These are phyloP conservation scores for Diaporthe aspalathi DNA, from an alignment of 2,329 filamentous ascomycete species.

Conservation along the genomic window DNA sequence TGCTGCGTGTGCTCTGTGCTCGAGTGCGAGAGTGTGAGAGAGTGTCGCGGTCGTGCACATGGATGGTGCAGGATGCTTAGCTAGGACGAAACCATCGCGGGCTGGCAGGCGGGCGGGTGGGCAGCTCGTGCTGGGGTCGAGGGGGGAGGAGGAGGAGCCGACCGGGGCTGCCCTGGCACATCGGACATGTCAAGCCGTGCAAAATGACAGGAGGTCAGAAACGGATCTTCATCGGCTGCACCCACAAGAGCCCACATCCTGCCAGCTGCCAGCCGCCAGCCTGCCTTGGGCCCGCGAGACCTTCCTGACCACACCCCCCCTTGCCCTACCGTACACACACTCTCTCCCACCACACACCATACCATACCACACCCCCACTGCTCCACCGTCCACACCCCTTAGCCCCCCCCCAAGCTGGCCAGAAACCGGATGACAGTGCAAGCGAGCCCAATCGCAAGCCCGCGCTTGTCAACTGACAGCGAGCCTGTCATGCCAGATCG, in stretches of 20 bases:
- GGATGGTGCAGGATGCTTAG: constrained; percentile 26
- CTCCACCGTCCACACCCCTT: too few relatives aligned
- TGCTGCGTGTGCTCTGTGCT: too few relatives aligned
- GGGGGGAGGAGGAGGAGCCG: background rate
- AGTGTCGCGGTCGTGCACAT: constrained; percentile 23
- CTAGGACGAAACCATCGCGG: constrained; percentile 34
- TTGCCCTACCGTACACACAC: too few relatives aligned
- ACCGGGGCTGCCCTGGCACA: constrained; percentile 14
- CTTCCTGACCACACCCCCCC: background rate
- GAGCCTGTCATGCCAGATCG: constrained; percentile 40
- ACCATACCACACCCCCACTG: too few relatives aligned
- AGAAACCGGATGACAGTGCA: constrained; percentile 41
- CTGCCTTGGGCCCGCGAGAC: background rate
- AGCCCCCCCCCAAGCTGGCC: constrained; percentile 31
- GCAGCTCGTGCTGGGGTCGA: background rate
- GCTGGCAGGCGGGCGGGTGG: constrained; percentile 3
- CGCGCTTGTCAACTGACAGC: constrained; percentile 39
- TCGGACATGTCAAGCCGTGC: constrained; percentile 26
- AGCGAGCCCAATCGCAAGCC: constrained; percentile 38
- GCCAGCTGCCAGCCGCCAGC: background rate
- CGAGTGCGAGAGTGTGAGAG: too few relatives aligned
- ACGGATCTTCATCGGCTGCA: constrained; percentile 39
- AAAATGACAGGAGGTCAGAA: constrained; percentile 38
- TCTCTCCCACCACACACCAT: background rate
- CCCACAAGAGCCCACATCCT: constrained; percentile 6